Percentiles rank a stretch among this genome's conserved stretches.
Evolutionary conservation across 805 yeast species (phyloP).

Genomic region (Candida boidinii): DNA sequence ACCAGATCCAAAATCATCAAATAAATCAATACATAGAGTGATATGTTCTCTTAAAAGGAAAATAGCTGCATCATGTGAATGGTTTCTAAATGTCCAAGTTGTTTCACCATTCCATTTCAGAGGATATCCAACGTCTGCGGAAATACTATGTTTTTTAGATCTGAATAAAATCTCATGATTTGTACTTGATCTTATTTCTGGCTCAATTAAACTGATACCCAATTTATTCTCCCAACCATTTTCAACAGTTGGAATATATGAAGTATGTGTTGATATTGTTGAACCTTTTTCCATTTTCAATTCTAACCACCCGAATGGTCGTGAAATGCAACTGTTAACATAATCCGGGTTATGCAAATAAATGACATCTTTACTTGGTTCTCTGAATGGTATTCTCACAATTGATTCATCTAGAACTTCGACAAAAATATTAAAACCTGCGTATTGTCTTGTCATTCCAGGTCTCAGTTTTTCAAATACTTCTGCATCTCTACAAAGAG

Average conservation of each 20-base stretch:
- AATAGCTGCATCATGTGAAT: conserved; percentile 42
- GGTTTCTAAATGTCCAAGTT: conserved; percentile 53
- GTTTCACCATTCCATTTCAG: conserved; percentile 76
- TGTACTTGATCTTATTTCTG: conserved; percentile 73
- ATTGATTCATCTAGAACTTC: conserved; percentile 57
- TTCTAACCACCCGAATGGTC: conserved; percentile 94
- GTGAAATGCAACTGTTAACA: too few relatives aligned
- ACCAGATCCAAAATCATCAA: conserved; percentile 71
- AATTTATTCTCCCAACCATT: conserved; percentile 49
- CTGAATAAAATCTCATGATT: conserved; percentile 75
- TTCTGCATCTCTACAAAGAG: conserved; percentile 45
- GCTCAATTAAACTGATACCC: conserved; percentile 34
- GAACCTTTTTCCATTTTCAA: conserved; percentile 51
- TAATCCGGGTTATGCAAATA: too few relatives aligned
- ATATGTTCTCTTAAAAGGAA: conserved; percentile 80
- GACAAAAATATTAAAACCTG: conserved; percentile 47
- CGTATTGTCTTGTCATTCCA: conserved; percentile 47
- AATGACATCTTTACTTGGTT: conserved; percentile 65
- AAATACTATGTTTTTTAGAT: conserved; percentile 48
- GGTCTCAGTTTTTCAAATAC: conserved; percentile 29
- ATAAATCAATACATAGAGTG: conserved; percentile 59
- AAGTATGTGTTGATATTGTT: conserved; percentile 33
- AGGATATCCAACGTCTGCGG: conserved; percentile 60
- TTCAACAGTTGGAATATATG: conserved; percentile 40
- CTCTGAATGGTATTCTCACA: conserved; percentile 75